These are phyloP conservation scores for Cordyceps farinosa DNA, from an alignment of 2,329 filamentous ascomycete genomes.

Conservation along the genomic window DNA sequence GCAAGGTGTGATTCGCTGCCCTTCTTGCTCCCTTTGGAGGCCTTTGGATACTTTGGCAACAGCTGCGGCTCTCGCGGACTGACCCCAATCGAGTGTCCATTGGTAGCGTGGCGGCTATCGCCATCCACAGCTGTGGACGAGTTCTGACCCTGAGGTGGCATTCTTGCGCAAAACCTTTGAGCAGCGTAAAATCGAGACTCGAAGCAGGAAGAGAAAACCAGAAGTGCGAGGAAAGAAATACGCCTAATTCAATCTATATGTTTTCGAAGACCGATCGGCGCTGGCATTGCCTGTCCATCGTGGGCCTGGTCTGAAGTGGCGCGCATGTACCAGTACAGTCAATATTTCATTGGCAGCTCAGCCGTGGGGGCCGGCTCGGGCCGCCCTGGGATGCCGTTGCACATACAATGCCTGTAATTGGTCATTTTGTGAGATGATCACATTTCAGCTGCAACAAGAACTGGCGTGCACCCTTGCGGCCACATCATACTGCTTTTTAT, in stretches of 20 bases:
- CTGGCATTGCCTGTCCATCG: background rate
- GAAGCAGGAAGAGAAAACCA: background rate
- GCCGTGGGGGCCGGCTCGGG: background rate
- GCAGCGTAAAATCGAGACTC: background rate
- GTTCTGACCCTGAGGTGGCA: background rate
- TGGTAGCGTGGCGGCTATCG: background rate
- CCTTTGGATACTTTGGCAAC: constrained; percentile 2
- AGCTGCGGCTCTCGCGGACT: background rate
- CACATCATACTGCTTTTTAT: background rate
- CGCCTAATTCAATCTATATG: background rate
- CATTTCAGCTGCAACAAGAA: constrained; percentile 8
- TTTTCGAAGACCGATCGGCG: background rate
- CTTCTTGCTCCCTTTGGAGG: background rate
- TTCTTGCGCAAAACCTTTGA: background rate
- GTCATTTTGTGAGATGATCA: background rate
- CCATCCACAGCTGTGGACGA: background rate
- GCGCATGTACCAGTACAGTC: background rate
- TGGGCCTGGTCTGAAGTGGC: background rate
- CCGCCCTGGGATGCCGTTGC: background rate
- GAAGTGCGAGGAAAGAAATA: no score
- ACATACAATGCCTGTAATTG: background rate
- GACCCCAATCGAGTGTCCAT: background rate
- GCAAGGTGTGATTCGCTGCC: constrained; percentile 20
- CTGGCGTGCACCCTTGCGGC: background rate
- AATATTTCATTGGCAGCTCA: background rate